These are phyloP conservation scores for Citrus medica DNA, from an alignment of 345 rosid genomes.

Conservation along the genomic window DNA sequence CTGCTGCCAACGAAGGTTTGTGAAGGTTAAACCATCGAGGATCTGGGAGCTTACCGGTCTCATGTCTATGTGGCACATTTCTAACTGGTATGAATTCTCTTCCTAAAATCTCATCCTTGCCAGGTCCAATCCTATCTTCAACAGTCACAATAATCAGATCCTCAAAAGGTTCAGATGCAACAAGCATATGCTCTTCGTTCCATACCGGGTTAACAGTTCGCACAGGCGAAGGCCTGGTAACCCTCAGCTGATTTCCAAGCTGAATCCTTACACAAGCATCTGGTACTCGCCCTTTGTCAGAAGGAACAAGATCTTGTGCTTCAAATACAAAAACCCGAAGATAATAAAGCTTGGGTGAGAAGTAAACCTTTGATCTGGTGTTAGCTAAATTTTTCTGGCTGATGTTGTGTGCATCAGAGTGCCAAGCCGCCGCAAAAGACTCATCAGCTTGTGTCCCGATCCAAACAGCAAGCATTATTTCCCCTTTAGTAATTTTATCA, in stretches of 20 bases:
- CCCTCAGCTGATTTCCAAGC: slow-evolving; percentile 61
- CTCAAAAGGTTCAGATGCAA: slow-evolving; percentile 92
- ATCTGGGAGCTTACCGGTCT: slow-evolving; percentile 51
- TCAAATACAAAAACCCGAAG: slow-evolving; percentile 66
- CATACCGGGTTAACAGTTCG: slow-evolving; percentile 63
- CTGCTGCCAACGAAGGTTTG: slow-evolving; percentile 45
- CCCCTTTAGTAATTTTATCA: slow-evolving; percentile 56
- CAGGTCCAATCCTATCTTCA: slow-evolving; percentile 66
- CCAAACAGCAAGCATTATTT: slow-evolving; percentile 97
- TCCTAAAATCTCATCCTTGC: slow-evolving; percentile 80
- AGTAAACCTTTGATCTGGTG: slow-evolving; percentile 84
- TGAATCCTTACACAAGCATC: slow-evolving; percentile 57
- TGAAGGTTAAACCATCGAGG: slow-evolving; percentile 70
- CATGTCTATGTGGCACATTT: slow-evolving; percentile 48
- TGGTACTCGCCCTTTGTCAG: slow-evolving; percentile 59
- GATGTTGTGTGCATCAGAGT: slow-evolving; percentile 84
- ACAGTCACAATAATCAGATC: slow-evolving; percentile 65
- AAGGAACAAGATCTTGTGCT: slow-evolving; percentile 83
- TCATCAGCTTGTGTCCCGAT: slow-evolving; percentile 98
- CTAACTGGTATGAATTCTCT: slow-evolving; percentile 45
- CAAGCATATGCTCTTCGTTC: slow-evolving; percentile 87
- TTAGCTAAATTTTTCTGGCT: slow-evolving; percentile 67
- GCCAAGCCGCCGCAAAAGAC: slow-evolving; percentile 95
- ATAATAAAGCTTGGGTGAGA: slow-evolving; percentile 90
- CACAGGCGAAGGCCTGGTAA: slow-evolving; percentile 45